phyloP scores from a whole-genome alignment of 208 protist genomes.

The Wallacemonas rigidus region DNA sequence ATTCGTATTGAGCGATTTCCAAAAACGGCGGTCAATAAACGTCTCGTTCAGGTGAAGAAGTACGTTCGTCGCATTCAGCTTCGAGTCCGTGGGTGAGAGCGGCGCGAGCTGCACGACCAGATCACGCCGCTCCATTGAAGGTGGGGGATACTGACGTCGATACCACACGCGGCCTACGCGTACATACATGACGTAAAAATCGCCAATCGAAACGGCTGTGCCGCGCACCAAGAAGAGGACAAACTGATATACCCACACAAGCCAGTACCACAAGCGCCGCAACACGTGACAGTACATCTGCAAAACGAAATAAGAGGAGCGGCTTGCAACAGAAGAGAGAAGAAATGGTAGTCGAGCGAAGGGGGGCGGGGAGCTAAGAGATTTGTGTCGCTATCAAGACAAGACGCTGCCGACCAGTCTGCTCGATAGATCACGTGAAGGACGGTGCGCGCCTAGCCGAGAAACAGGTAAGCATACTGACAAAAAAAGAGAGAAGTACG shows the following conservation, averaged over 20 bases:
- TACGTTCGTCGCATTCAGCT: constrained; percentile 33
- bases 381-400: too few relatives aligned
- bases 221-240: constrained; percentile 55
- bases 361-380: too few relatives aligned
- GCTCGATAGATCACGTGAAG: too few relatives aligned
- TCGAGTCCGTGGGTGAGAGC: constrained; percentile 49
- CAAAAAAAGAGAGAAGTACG: too few relatives aligned
- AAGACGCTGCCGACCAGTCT: too few relatives aligned
- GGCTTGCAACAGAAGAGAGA: background rate
- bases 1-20: constrained; percentile 42
- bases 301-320: background rate
- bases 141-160: constrained; percentile 31
- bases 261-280: background rate
- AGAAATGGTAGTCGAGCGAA: background rate
- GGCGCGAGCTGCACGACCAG: constrained; percentile 69
- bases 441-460: too few relatives aligned
- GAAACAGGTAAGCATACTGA: too few relatives aligned
- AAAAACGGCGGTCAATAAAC: constrained; percentile 64
- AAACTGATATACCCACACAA: constrained; percentile 32
- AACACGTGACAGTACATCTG: background rate
- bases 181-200: constrained; percentile 65
- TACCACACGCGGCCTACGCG: constrained; percentile 54
- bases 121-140: constrained; percentile 52
- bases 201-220: constrained; percentile 47
- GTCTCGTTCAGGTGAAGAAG: constrained; percentile 54